Evolutionary conservation across 2,329 filamentous ascomycete genomes (phyloP).

Genomic region (Microcyclosporella mali): DNA sequence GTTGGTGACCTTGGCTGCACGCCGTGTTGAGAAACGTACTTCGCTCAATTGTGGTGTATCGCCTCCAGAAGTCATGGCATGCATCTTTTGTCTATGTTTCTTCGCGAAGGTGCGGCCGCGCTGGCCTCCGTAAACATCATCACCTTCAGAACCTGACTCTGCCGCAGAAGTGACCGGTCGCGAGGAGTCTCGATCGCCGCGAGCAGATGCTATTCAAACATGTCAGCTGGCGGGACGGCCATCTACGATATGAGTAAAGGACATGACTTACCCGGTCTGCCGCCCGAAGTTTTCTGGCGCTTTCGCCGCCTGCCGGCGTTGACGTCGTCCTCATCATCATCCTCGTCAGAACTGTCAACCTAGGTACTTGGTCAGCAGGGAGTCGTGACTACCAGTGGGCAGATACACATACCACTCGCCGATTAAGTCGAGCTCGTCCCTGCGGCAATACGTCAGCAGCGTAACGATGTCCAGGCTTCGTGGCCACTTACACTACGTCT

Average conservation of each 20-base stretch:
- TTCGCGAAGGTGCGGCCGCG: conserved; percentile 62
- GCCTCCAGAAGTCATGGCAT: conserved; percentile 51
- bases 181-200: conserved; percentile 19
- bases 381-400: background rate
- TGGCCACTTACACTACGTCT: conserved; percentile 71
- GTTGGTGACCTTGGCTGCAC: conserved; percentile 66
- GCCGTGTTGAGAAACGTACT: conserved; percentile 85
- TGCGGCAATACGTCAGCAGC: conserved; percentile 33
- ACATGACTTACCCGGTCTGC: conserved; percentile 51
- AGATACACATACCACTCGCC: conserved; percentile 50
- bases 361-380: conserved; percentile 26
- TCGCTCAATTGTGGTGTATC: conserved; percentile 64
- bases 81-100: conserved; percentile 65
- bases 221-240: conserved; percentile 25
- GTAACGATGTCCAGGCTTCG: background rate
- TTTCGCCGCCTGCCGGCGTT: conserved; percentile 55
- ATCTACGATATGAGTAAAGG: conserved; percentile 35
- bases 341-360: conserved; percentile 57
- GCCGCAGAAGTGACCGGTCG: conserved; percentile 46
- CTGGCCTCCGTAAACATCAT: conserved; percentile 70
- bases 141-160: conserved; percentile 49
- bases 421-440: conserved; percentile 56
- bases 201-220: conserved; percentile 24
- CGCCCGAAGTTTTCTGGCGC: conserved; percentile 61
- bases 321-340: conserved; percentile 64